Base-by-base conservation (phyloP, 1,139 yeast genomes). In the Suhomyces taliae region DNA sequence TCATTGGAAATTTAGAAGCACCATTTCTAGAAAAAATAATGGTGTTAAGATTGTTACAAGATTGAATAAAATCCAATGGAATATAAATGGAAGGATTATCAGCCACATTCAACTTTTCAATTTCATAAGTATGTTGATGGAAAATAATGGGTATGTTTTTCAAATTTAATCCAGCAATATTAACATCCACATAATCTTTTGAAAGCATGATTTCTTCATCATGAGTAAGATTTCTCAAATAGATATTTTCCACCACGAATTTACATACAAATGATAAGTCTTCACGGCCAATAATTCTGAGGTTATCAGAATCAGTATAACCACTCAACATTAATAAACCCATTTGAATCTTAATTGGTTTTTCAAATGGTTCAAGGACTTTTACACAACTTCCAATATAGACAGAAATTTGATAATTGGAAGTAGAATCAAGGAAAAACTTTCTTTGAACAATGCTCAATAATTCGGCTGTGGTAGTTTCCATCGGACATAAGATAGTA, bases 211-310 rank as follows among this genome's bases (percentile, higher is more conserved):
- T 78, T 56, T 87, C 93, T 59, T 85, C 89, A 41, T 81, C 83
- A 15, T 79, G 82, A 10, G 87, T 78, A 48, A 88, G 76, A 50
- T 84, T 85, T 45, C 90, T 79, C 43, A 90, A 75, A 32, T 83
- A 81, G 40, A 86, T 83, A 43, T 82, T 85, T 57, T 86, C 90
- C 47, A 90, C 82, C 37, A 86, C 85, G 64, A 93, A 90, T 55
- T 91, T 89, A 65, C 95, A 89, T 38, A 95, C 73, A 60, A 85
- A 90, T 41, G 95, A 85, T 51, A 93, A 70, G 65, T 93, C 99
- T 49, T 89, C 95, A 49, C 96, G 77, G 32, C 97, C 97, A 46
- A 90, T 78, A 44, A 85, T 87, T 49, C 83, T 83, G 44, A 91
- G 70, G 43, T 85, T 82, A 62, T 91, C 98, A 14, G 79, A 74